Evolutionary conservation across 2,329 filamentous ascomycete genomes (phyloP).

Genomic region (Ophioceras dolichostomum): DNA sequence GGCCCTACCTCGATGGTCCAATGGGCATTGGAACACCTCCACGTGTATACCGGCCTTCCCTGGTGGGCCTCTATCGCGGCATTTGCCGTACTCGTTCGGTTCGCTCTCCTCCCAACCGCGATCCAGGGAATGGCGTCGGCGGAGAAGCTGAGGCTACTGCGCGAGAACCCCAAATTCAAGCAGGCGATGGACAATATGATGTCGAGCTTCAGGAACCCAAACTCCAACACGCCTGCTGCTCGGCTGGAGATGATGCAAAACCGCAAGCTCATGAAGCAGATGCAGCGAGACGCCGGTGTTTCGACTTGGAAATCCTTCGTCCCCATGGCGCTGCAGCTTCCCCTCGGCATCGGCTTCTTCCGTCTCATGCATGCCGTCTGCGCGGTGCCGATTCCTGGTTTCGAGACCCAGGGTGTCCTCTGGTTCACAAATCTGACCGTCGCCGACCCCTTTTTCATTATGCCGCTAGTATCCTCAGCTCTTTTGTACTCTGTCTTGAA

Average conservation of each 20-base stretch:
- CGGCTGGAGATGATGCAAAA: no score
- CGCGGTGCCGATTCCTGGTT: conserved; percentile 64
- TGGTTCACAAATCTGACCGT: conserved; percentile 75
- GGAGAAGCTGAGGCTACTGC: conserved; percentile 37
- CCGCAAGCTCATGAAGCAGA: conserved; percentile 32
- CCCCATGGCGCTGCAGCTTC: conserved; percentile 44
- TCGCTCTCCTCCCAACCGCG: conserved; percentile 51
- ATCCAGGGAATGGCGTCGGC: no score
- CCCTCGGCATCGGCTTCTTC: conserved; percentile 73
- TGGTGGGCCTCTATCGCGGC: conserved; percentile 71
- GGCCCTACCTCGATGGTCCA: conserved; percentile 66
- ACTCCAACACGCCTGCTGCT: no score
- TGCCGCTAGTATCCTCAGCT: conserved; percentile 51
- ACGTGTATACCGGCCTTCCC: conserved; percentile 61
- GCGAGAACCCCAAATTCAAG: conserved; percentile 33
- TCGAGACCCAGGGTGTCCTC: conserved; percentile 56
- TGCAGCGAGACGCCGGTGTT: conserved; percentile 46
- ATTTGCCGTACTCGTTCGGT: conserved; percentile 53
- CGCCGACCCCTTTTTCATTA: conserved; percentile 63
- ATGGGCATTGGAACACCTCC: conserved; percentile 68
- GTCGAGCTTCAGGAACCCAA: no score
- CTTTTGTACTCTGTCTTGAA: conserved; percentile 45
- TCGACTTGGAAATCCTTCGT: no score
- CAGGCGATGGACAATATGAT: no score
- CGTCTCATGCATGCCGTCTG: conserved; percentile 64